phyloP scores from a whole-genome alignment of 441 rosid species.

The Populus hybrid region DNA sequence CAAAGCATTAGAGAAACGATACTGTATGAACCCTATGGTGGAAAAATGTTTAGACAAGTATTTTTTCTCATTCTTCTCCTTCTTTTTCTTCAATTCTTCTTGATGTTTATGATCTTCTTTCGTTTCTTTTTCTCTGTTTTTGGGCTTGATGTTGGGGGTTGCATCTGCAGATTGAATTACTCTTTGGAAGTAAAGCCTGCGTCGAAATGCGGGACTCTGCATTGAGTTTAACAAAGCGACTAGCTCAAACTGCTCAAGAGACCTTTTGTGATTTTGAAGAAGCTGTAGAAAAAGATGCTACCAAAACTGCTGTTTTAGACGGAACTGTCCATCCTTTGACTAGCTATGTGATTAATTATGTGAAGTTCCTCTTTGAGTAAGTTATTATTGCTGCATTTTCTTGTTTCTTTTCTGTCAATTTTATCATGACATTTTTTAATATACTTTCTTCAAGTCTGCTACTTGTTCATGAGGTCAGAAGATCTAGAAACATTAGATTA shows the following conservation, averaged over 20 bases:
- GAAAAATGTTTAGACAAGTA: neutral
- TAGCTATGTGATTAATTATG: constrained; percentile 93
- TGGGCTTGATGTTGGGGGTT: neutral
- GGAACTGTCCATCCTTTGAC: constrained; percentile 98
- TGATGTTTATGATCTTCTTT: neutral
- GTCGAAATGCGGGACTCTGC: constrained; percentile 76
- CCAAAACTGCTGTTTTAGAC: constrained; percentile 83
- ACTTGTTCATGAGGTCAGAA: neutral
- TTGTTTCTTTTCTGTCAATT: constrained; percentile 1
- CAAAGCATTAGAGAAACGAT: neutral
- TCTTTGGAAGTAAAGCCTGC: constrained; percentile 67
- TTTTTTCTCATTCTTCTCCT: neutral
- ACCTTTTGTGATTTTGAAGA: constrained; percentile 93
- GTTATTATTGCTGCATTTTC: constrained; percentile 23
- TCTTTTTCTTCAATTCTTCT: neutral
- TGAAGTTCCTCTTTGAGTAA: constrained; percentile 91
- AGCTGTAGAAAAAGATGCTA: constrained; percentile 96
- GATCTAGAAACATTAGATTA: neutral
- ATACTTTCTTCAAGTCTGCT: neutral
- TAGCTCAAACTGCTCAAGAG: constrained; percentile 91
- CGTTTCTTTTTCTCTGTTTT: neutral
- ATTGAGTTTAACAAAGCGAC: constrained; percentile 57
- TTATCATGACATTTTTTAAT: neutral
- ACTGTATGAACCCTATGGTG: neutral
- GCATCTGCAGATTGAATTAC: constrained; percentile 46